Percentiles rank a stretch among this genome's conserved stretches.
Conservation (phyloP, 2,329 filamentous ascomycete genomes). For the Neobulgaria alba region DNA sequence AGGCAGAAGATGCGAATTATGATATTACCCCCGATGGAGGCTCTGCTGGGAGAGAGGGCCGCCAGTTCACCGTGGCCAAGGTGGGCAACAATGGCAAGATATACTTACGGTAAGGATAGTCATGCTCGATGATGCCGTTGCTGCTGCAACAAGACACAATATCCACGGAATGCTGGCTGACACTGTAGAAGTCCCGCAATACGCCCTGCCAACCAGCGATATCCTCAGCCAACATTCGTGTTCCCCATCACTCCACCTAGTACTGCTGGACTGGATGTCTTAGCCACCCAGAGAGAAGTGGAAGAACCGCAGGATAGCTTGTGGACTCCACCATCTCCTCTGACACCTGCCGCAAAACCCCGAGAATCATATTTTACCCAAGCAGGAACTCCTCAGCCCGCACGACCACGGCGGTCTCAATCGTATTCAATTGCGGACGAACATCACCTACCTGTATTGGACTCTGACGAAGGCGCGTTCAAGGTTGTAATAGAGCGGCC, state of each 20-base stretch:
- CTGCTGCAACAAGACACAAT: slow-evolving; percentile 4
- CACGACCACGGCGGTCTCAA: slow-evolving; percentile 51
- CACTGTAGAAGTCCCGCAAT: slow-evolving; percentile 44
- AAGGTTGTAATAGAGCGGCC: slow-evolving; percentile 74
- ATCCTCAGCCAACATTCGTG: slow-evolving; percentile 50
- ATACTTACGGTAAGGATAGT: slow-evolving; percentile 60
- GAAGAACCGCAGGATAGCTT: slow-evolving; percentile 22
- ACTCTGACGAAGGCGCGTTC: slow-evolving; percentile 57
- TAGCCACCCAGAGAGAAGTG: slow-evolving; percentile 28
- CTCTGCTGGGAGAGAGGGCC: slow-evolving; percentile 39
- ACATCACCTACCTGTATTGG: slow-evolving; percentile 40
- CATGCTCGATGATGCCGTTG: slow-evolving; percentile 14
- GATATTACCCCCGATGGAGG: slow-evolving; percentile 52
- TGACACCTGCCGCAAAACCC: slow-evolving; percentile 33
- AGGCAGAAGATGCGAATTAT: slow-evolving; percentile 42
- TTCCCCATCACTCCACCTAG: slow-evolving; percentile 54
- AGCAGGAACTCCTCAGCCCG: slow-evolving; percentile 9
- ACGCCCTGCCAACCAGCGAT: slow-evolving; percentile 52
- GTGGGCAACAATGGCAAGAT: slow-evolving; percentile 78
- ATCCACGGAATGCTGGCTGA: slow-evolving; percentile 15
- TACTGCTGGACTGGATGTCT: slow-evolving; percentile 46
- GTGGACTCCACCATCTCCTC: slow-evolving; percentile 26
- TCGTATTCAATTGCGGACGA: slow-evolving; percentile 75
- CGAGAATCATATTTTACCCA: slow-evolving; percentile 25
- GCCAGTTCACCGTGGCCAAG: slow-evolving; percentile 64